phyloP scores from a whole-genome alignment of 176 grass and related monocot genomes.

The sorghum (Sorghum bicolor) region DNA sequence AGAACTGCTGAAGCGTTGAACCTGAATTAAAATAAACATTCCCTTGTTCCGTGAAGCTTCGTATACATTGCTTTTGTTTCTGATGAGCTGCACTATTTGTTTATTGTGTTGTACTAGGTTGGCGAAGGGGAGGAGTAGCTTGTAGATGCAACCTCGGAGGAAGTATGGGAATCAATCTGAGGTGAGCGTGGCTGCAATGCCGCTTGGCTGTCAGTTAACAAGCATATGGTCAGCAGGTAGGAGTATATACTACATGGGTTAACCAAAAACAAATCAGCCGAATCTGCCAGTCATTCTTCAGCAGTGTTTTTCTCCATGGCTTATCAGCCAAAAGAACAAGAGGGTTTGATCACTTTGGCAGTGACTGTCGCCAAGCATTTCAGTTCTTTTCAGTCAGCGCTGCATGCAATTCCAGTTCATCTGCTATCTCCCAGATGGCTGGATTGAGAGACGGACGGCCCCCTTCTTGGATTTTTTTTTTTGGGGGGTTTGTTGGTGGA shows the following conservation, averaged over 20 bases:
- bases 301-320: too few relatives aligned
- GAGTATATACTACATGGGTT: too few relatives aligned
- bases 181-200: constrained; percentile 37
- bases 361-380: background rate
- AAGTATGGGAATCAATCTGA: constrained; percentile 41
- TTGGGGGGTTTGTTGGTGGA: too few relatives aligned
- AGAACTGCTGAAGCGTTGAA: background rate
- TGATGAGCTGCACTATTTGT: background rate
- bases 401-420: background rate
- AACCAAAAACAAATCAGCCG: too few relatives aligned
- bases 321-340: too few relatives aligned
- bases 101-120: constrained; percentile 37
- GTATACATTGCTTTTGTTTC: background rate
- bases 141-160: constrained; percentile 62
- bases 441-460: too few relatives aligned
- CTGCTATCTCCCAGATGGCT: too few relatives aligned
- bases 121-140: background rate
- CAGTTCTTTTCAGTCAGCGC: background rate
- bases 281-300: too few relatives aligned
- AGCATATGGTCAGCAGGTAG: too few relatives aligned
- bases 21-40: background rate
- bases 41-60: background rate
- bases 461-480: too few relatives aligned
- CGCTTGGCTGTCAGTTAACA: too few relatives aligned
- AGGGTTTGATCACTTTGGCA: too few relatives aligned